Evolutionary conservation across 2,329 filamentous ascomycete species (phyloP).

Genomic region (Botrytis medusae): DNA sequence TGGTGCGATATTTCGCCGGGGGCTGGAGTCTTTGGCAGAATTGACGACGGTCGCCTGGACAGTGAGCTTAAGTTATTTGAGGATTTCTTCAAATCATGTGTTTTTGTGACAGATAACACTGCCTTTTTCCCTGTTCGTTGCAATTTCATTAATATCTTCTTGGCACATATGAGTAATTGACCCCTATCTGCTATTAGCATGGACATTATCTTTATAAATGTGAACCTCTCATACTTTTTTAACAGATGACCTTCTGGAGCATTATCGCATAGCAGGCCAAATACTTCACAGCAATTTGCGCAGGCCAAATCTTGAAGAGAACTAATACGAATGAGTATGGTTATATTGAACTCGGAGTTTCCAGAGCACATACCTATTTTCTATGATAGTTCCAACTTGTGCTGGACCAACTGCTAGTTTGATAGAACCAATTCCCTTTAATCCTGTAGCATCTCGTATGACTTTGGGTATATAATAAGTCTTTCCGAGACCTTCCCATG

Average conservation of each 20-base stretch:
- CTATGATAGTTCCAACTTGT: conserved; percentile 33
- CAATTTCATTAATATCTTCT: conserved; percentile 32
- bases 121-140: conserved; percentile 31
- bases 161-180: conserved; percentile 37
- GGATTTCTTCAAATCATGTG: conserved; percentile 27
- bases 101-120: conserved; percentile 29
- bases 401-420: conserved; percentile 27
- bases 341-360: background rate
- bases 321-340: conserved; percentile 26
- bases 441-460: conserved; percentile 28
- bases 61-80: conserved; percentile 9
- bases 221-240: conserved; percentile 29
- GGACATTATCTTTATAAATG: background rate
- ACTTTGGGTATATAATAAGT: conserved; percentile 37
- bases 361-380: conserved; percentile 32
- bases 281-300: conserved; percentile 29
- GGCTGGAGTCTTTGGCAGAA: background rate
- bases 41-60: conserved; percentile 6
- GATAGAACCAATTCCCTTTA: conserved; percentile 32
- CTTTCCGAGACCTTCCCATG: conserved; percentile 39
- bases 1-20: background rate
- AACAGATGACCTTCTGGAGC: conserved; percentile 38
- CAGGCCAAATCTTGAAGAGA: conserved; percentile 38
- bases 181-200: conserved; percentile 28
- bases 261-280: conserved; percentile 38